Evolutionary conservation across 2,329 filamentous ascomycete genomes (phyloP).

Genomic region (Penicillium palitans): DNA sequence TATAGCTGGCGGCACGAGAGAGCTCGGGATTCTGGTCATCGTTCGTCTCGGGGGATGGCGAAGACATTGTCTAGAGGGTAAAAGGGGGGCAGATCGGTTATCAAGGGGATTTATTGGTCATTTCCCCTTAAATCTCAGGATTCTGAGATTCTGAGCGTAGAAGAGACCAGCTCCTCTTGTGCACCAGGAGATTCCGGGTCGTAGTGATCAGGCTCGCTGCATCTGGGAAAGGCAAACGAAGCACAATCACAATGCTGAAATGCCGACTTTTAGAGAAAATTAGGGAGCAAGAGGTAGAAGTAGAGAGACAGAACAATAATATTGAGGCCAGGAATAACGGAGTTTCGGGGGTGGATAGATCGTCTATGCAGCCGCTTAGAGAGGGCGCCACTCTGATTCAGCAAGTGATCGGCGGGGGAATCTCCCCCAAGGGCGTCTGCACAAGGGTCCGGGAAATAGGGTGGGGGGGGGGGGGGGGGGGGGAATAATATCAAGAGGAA

Average conservation of each 20-base stretch:
- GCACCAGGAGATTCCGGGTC: slow-evolving; percentile 27
- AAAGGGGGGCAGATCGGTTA: slow-evolving; percentile 20
- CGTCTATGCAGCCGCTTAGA: slow-evolving; percentile 13
- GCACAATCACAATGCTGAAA: slow-evolving; percentile 1
- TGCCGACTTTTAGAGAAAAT: neutral
- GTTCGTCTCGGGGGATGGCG: slow-evolving; percentile 26
- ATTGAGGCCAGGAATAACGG: slow-evolving; percentile 8
- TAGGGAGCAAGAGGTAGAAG: neutral
- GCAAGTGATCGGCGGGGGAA: slow-evolving; percentile 22
- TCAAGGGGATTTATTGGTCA: slow-evolving; percentile 29
- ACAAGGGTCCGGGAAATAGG: slow-evolving; percentile 1
- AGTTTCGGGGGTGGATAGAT: slow-evolving; percentile 13
- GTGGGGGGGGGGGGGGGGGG: neutral
- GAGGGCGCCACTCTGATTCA: slow-evolving; percentile 22
- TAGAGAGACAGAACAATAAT: slow-evolving; percentile 7
- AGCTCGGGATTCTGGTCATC: slow-evolving; percentile 37
- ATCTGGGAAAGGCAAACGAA: slow-evolving; percentile 18
- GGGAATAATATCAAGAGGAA: neutral
- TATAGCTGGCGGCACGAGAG: slow-evolving; percentile 60
- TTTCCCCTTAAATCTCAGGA: slow-evolving; percentile 30
- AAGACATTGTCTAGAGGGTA: slow-evolving; percentile 35
- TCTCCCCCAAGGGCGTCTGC: slow-evolving; percentile 4
- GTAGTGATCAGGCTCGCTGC: slow-evolving; percentile 21
- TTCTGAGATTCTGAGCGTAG: slow-evolving; percentile 23
- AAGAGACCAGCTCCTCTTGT: slow-evolving; percentile 48